Percentiles rank a stretch among this genome's conserved stretches.
phyloP scores from a whole-genome alignment of 2,329 filamentous ascomycete species.

The Diaporthe batatas region DNA sequence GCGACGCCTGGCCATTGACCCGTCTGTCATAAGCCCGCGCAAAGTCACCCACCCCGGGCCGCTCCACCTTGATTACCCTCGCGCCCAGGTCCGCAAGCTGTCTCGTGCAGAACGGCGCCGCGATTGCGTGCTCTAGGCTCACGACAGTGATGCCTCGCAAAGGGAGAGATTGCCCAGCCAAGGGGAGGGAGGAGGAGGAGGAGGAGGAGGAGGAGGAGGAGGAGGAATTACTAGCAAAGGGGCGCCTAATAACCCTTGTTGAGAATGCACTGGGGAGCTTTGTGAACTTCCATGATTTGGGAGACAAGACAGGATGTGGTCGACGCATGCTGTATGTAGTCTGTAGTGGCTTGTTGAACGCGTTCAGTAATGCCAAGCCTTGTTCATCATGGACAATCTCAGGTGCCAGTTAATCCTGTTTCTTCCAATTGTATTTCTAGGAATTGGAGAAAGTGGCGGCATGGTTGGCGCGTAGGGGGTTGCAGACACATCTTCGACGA shows the following conservation, averaged over 20 bases:
- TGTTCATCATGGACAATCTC: too few species aligned
- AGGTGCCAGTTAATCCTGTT: neutral
- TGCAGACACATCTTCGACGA: neutral
- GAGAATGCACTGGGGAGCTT: neutral
- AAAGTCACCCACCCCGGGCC: conserved; percentile 65
- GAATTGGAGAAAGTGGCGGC: conserved; percentile 7
- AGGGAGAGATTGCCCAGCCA: conserved; percentile 12
- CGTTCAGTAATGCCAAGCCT: neutral
- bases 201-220: neutral
- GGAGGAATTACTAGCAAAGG: neutral
- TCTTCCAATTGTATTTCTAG: neutral
- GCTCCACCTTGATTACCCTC: conserved; percentile 67
- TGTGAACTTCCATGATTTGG: neutral
- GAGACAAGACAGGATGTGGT: neutral
- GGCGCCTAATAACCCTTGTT: neutral
- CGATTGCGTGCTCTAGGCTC: conserved; percentile 67
- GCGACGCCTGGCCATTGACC: conserved; percentile 63
- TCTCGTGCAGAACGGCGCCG: conserved; percentile 66
- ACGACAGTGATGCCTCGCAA: conserved; percentile 62
- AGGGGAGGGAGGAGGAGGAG: neutral
- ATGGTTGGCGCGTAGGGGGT: neutral
- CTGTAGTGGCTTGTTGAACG: neutral
- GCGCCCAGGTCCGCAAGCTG: conserved; percentile 67
- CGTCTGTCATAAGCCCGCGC: conserved; percentile 64
- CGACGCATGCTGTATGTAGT: conserved; percentile 17